Conservation (phyloP, 768 basidiomycete species). For the Psilocybe tampanensis region DNA sequence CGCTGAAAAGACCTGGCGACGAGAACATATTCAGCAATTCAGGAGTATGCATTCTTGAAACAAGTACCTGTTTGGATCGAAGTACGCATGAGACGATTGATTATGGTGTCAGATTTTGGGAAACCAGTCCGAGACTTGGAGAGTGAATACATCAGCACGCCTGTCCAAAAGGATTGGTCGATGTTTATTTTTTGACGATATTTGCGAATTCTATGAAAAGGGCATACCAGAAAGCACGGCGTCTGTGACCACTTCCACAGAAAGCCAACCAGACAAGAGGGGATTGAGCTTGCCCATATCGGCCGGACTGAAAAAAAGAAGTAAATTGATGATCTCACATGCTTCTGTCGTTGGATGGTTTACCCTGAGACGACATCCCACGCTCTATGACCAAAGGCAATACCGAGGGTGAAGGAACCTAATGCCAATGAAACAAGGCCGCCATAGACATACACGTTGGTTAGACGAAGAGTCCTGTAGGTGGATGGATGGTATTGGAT, state of each 20-base stretch:
- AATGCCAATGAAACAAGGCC: slow-evolving; percentile 22
- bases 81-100: slow-evolving; percentile 49
- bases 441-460: slow-evolving; percentile 22
- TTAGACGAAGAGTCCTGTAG: slow-evolving; percentile 20
- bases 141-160: slow-evolving; percentile 27
- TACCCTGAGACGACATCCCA: not conserved
- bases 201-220: too few relatives aligned
- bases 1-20: slow-evolving; percentile 33
- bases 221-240: not conserved
- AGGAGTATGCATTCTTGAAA: not conserved
- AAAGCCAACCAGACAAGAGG: slow-evolving; percentile 10
- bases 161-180: slow-evolving; percentile 6
- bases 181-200: too few relatives aligned
- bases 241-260: slow-evolving; percentile 9
- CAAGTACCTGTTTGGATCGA: slow-evolving; percentile 46
- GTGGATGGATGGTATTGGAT: not conserved
- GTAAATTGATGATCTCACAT: not conserved
- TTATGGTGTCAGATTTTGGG: slow-evolving; percentile 44
- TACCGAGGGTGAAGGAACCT: slow-evolving; percentile 18
- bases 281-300: slow-evolving; percentile 9
- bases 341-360: too few relatives aligned
- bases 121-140: slow-evolving; percentile 47
- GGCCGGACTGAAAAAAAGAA: not conserved
- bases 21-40: slow-evolving; percentile 13
- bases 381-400: not conserved